These are phyloP conservation scores for Spencermartinsiella europaea DNA, from an alignment of 805 yeast genomes.

Conservation along the genomic window DNA sequence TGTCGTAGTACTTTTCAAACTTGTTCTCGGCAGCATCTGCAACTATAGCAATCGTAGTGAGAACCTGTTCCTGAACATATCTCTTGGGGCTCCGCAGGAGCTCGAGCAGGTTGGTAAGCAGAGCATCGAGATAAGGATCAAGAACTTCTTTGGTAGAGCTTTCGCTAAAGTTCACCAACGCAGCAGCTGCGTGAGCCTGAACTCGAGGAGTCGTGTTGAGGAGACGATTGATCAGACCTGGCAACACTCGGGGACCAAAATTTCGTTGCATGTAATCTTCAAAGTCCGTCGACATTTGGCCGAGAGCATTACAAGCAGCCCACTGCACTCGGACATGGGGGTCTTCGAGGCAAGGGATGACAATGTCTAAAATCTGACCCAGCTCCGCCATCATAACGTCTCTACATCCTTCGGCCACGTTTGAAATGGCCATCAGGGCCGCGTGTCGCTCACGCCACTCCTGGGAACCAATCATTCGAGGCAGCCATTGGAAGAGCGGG, in stretches of 20 bases:
- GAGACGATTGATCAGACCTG: constrained; percentile 80
- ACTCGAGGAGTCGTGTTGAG: constrained; percentile 71
- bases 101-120: constrained; percentile 67
- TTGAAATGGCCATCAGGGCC: constrained; percentile 91
- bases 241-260: constrained; percentile 72
- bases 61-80: constrained; percentile 94
- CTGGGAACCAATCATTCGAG: constrained; percentile 68
- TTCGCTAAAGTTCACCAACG: constrained; percentile 91
- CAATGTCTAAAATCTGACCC: constrained; percentile 74
- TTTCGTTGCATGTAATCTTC: constrained; percentile 83
- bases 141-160: constrained; percentile 80
- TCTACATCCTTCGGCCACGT: constrained; percentile 96
- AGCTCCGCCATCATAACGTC: constrained; percentile 81
- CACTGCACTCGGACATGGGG: constrained; percentile 92
- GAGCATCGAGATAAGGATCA: constrained; percentile 87
- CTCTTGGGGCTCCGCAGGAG: constrained; percentile 80
- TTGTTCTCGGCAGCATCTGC: constrained; percentile 93
- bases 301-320: constrained; percentile 94
- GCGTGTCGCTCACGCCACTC: constrained; percentile 97
- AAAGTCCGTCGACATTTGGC: constrained; percentile 95
- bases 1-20: constrained; percentile 87
- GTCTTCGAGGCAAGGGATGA: constrained; percentile 79
- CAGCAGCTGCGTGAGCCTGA: constrained; percentile 98
- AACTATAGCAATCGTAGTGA: constrained; percentile 92
- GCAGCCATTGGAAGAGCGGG: constrained; percentile 80